Percentiles rank a stretch among this genome's conserved stretches.
Conservation (phyloP, 139 green algal species). For the Chlorella sp. region DNA sequence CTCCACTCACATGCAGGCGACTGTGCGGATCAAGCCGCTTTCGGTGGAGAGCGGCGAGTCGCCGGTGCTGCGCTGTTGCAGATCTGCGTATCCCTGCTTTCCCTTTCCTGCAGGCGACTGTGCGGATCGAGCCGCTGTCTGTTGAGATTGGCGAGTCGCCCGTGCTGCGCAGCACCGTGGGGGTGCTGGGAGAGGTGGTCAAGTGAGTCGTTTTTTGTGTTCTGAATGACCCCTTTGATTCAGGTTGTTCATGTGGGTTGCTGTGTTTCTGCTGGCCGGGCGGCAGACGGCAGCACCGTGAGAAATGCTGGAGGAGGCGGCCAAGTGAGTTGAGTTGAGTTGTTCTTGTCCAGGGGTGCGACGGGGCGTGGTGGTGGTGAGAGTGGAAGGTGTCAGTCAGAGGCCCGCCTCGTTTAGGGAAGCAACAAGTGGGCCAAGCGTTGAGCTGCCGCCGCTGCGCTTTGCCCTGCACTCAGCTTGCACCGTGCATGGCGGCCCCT, state of each 20-base stretch:
- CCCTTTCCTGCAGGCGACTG: background rate
- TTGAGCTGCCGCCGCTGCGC: too few relatives aligned
- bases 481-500: background rate
- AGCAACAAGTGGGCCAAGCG: too few relatives aligned
- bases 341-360: too few relatives aligned
- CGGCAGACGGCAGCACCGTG: too few relatives aligned
- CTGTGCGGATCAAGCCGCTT: background rate
- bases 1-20: too few relatives aligned
- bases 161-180: background rate
- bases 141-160: constrained; percentile 5
- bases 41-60: background rate
- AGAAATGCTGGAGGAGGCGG: background rate
- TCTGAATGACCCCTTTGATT: background rate
- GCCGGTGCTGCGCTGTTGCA: background rate
- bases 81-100: background rate
- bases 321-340: too few relatives aligned
- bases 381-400: too few relatives aligned
- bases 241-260: background rate
- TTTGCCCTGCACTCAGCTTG: too few relatives aligned
- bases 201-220: too few relatives aligned
- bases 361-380: too few relatives aligned
- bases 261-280: too few relatives aligned
- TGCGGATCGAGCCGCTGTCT: constrained; percentile 1
- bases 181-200: background rate
- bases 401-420: too few relatives aligned